phyloP scores from a whole-genome alignment of 805 yeast species.

The Candida oleophila region DNA sequence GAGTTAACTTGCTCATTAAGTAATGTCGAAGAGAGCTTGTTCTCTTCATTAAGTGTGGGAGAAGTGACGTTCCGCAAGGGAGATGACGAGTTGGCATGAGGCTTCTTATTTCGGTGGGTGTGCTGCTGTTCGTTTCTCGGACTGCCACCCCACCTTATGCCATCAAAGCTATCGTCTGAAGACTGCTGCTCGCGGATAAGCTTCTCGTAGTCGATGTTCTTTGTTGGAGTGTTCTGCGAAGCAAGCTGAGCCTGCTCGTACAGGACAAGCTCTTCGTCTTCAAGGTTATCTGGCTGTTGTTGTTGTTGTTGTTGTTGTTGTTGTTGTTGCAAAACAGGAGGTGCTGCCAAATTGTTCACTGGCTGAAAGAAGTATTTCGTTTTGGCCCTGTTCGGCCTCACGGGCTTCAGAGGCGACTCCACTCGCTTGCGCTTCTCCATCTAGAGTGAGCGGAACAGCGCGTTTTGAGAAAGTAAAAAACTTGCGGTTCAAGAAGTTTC shows the following conservation, averaged over 20 bases:
- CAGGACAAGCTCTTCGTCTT: neutral
- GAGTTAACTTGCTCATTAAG: constrained; percentile 34
- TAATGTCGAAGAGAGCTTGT: constrained; percentile 13
- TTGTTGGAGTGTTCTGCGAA: constrained; percentile 5
- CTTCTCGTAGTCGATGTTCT: constrained; percentile 11
- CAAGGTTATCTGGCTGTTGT: neutral
- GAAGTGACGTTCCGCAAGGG: constrained; percentile 33
- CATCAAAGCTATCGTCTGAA: constrained; percentile 45
- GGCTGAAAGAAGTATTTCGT: constrained; percentile 38
- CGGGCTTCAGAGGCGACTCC: constrained; percentile 11
- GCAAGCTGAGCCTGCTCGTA: neutral
- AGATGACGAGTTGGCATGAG: constrained; percentile 34
- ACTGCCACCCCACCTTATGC: constrained; percentile 43
- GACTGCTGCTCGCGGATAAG: constrained; percentile 26
- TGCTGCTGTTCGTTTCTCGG: constrained; percentile 19
- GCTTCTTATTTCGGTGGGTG: neutral
- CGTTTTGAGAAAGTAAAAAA: too few relatives aligned
- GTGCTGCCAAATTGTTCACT: constrained; percentile 21
- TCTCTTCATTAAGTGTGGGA: constrained; percentile 8
- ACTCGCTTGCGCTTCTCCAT: constrained; percentile 9
- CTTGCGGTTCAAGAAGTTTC: neutral
- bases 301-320: neutral
- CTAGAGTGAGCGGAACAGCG: too few relatives aligned
- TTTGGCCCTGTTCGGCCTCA: constrained; percentile 11
- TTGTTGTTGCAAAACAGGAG: too few relatives aligned